Evolutionary conservation across 768 basidiomycete species (phyloP).

Genomic region (Phaeotremella skinneri): DNA sequence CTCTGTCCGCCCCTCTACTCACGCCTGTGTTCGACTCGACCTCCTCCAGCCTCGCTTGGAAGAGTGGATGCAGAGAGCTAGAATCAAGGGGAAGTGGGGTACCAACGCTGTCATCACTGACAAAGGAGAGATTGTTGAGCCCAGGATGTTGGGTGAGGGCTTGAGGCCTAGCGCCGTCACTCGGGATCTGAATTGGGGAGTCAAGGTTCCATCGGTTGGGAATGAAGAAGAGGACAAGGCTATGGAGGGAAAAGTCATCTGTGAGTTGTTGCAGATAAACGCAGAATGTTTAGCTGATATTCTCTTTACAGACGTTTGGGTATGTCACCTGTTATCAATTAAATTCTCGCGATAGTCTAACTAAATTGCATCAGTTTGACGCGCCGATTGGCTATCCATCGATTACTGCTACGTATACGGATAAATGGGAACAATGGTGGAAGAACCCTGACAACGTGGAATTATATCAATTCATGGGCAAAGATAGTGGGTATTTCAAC

Average conservation of each 20-base stretch:
- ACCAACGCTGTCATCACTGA: slow-evolving; percentile 84
- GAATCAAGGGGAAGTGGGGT: slow-evolving; percentile 83
- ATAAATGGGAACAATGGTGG: slow-evolving; percentile 98
- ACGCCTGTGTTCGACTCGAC: slow-evolving; percentile 89
- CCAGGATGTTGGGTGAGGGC: slow-evolving; percentile 73
- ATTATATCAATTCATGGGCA: slow-evolving; percentile 99
- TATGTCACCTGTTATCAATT: slow-evolving; percentile 54
- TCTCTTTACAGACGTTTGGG: slow-evolving; percentile 80
- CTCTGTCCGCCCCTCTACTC: slow-evolving; percentile 71
- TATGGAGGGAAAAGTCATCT: slow-evolving; percentile 93
- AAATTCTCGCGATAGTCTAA: slow-evolving; percentile 5
- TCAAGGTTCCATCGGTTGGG: slow-evolving; percentile 71
- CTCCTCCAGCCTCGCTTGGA: slow-evolving; percentile 75
- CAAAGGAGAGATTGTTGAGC: slow-evolving; percentile 85
- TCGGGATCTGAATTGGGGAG: slow-evolving; percentile 92
- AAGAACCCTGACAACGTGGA: slow-evolving; percentile 81
- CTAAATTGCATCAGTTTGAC: slow-evolving; percentile 67
- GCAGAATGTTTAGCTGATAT: slow-evolving; percentile 10
- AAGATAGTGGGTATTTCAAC: slow-evolving; percentile 62
- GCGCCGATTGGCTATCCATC: slow-evolving; percentile 95
- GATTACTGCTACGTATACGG: slow-evolving; percentile 91
- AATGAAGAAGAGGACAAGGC: slow-evolving; percentile 72
- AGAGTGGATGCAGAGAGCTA: slow-evolving; percentile 79
- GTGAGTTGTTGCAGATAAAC: slow-evolving; percentile 58
- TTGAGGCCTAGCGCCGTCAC: slow-evolving; percentile 87